Percentiles rank a stretch among this genome's conserved stretches.
These are phyloP conservation scores for Oryza glumipatula DNA, from an alignment of 176 grass and related monocot genomes.

Conservation along the genomic window DNA sequence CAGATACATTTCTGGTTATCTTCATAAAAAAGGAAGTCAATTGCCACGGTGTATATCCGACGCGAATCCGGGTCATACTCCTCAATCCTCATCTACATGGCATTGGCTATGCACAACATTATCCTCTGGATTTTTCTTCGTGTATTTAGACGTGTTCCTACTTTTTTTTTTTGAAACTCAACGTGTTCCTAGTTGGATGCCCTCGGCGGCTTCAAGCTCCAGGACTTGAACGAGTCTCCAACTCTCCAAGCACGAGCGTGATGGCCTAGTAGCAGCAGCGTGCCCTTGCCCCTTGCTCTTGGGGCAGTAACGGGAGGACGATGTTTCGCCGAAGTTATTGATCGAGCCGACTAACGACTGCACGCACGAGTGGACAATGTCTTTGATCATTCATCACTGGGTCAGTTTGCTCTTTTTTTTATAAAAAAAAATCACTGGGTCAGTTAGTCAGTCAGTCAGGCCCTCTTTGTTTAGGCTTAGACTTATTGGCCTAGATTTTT, in stretches of 20 bases:
- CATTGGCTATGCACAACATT: background rate
- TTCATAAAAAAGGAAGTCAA: background rate
- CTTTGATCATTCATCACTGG: background rate
- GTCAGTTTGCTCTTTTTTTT: background rate
- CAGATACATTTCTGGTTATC: background rate
- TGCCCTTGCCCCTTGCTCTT: background rate
- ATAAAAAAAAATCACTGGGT: background rate
- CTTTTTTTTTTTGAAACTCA: too few relatives aligned
- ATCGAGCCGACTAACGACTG: background rate
- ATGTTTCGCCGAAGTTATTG: background rate
- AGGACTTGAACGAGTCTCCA: constrained; percentile 39
- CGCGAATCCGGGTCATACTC: constrained; percentile 50
- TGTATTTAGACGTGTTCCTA: background rate
- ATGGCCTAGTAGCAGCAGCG: background rate
- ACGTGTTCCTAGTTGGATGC: constrained; percentile 18
- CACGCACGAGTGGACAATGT: background rate
- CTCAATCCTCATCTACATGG: constrained; percentile 25
- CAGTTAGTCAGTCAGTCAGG: background rate
- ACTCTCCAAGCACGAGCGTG: constrained; percentile 1
- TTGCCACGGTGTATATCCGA: constrained; percentile 16
- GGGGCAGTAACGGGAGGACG: background rate
- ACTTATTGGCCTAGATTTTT: too few relatives aligned
- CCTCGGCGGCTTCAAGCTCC: constrained; percentile 1
- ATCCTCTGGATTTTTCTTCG: background rate
- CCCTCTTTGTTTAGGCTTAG: too few relatives aligned